A percentile compares a stretch with the other conserved stretches of the same genome.
Evolutionary conservation across 805 yeast genomes (phyloP).

Genomic region (Schizosaccharomyces cryophilus): DNA sequence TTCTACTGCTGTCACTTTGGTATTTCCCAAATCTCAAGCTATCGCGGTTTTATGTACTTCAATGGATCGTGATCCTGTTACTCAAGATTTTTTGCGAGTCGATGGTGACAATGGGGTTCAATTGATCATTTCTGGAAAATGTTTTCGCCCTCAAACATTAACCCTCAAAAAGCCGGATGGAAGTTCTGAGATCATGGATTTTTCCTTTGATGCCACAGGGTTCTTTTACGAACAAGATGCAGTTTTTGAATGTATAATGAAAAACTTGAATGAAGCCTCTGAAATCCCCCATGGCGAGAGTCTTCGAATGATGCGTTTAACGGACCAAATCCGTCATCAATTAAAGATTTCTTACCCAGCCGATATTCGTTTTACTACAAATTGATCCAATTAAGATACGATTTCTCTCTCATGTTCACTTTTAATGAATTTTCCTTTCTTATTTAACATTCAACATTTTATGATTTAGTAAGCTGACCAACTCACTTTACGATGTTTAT

Average conservation of each 20-base stretch:
- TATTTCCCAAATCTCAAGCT: background rate
- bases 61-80: background rate
- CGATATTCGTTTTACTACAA: background rate
- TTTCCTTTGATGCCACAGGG: constrained; percentile 17
- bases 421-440: background rate
- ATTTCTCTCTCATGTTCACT: background rate
- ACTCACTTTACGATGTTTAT: too few relatives aligned
- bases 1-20: background rate
- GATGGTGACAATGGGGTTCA: constrained; percentile 7
- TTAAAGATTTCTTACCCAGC: constrained; percentile 23
- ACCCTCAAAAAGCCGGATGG: constrained; percentile 6
- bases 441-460: background rate
- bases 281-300: constrained; percentile 23
- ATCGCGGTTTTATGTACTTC: background rate
- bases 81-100: constrained; percentile 5
- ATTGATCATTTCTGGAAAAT: constrained; percentile 6
- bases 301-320: constrained; percentile 21
- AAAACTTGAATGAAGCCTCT: constrained; percentile 18
- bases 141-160: constrained; percentile 9
- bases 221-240: constrained; percentile 34
- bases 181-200: background rate
- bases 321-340: constrained; percentile 25
- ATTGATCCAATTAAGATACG: background rate
- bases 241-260: constrained; percentile 21
- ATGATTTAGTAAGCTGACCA: too few relatives aligned